Base-by-base conservation (phyloP, 148 eudicot genomes). In the Linanthus parryae region DNA sequence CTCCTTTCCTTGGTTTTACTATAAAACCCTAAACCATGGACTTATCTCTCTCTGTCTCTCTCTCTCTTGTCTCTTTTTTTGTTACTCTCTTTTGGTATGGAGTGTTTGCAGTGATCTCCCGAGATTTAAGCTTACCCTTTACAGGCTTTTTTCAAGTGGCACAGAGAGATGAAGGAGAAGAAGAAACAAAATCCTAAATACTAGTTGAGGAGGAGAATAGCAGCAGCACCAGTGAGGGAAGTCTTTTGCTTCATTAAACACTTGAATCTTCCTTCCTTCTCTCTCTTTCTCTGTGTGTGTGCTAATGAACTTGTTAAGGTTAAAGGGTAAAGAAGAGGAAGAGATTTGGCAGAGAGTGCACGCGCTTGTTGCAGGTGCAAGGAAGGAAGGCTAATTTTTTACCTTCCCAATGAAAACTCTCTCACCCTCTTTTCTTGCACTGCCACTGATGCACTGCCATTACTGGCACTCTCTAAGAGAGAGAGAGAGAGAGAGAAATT, bases 321-420 rank as follows among this genome's bases (percentile, higher is more conserved):
- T n/a, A n/a, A n/a, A n/a, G n/a, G n/a, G n/a, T n/a, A n/a, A n/a
- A n/a, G n/a, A n/a, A n/a, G n/a, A n/a, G n/a, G n/a, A n/a, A n/a
- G n/a, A n/a, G n/a, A n/a, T n/a, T n/a, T n/a, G n/a, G n/a, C n/a
- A n/a, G n/a, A n/a, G n/a, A n/a, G n/a, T n/a, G n/a, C 27, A 25
- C 6, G 52, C 29, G 11, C 29, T 66, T 51, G 60, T 25, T 52
- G 51, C 3, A 15, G 16, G n/a, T n/a, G n/a, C n/a, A n/a, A n/a
- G n/a, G n/a, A n/a, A n/a, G n/a, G n/a, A n/a, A n/a, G n/a, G n/a
- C n/a, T n/a, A n/a, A n/a, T n/a, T 31, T 31, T 60, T 80, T 70
- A 71, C 74, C 70, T 80, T 76, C 86, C 86, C 82, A 44, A 76
- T 73, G 80, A 73, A 73, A 80, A 67, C 69, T 62, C 75, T 48